Evolutionary conservation across 176 grass and related monocot species (phyloP).

Genomic region (Neostapfia colusana): DNA sequence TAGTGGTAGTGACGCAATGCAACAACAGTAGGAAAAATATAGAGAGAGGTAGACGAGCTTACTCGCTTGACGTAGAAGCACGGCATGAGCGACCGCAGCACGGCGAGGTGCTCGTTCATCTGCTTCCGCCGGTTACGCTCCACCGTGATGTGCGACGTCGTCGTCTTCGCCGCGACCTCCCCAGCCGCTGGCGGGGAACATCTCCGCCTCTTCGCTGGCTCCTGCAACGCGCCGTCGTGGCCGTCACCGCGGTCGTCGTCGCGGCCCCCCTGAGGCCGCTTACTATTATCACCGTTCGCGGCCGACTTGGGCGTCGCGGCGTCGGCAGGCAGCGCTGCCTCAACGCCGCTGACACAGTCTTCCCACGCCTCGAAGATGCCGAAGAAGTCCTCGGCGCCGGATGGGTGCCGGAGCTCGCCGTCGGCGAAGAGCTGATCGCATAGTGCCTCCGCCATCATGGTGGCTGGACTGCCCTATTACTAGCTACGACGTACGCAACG

Average conservation of each 20-base stretch:
- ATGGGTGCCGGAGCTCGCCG: too few relatives aligned
- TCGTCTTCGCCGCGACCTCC: neutral
- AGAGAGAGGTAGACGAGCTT: slow-evolving; percentile 35
- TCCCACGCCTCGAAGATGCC: slow-evolving; percentile 73
- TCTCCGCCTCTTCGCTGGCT: slow-evolving; percentile 43
- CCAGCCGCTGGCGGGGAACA: neutral
- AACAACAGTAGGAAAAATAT: too few relatives aligned
- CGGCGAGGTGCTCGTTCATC: slow-evolving; percentile 75
- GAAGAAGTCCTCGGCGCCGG: slow-evolving; percentile 57
- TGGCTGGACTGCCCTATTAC: too few relatives aligned
- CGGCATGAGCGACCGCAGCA: slow-evolving; percentile 72
- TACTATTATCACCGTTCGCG: neutral
- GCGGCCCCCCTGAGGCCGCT: neutral
- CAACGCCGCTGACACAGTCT: slow-evolving; percentile 32
- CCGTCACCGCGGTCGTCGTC: too few relatives aligned
- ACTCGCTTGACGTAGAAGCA: slow-evolving; percentile 83
- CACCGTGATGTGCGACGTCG: slow-evolving; percentile 65
- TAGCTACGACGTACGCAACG: neutral
- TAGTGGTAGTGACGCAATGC: too few relatives aligned
- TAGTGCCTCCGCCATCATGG: slow-evolving; percentile 42
- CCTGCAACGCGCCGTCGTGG: neutral
- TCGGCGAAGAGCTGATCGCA: slow-evolving; percentile 52
- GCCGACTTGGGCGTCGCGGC: too few relatives aligned
- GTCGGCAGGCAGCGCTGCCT: neutral
- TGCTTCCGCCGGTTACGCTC: slow-evolving; percentile 86